Conservation (phyloP, 2,329 filamentous ascomycete genomes). For the Neofusicoccum cordaticola region DNA sequence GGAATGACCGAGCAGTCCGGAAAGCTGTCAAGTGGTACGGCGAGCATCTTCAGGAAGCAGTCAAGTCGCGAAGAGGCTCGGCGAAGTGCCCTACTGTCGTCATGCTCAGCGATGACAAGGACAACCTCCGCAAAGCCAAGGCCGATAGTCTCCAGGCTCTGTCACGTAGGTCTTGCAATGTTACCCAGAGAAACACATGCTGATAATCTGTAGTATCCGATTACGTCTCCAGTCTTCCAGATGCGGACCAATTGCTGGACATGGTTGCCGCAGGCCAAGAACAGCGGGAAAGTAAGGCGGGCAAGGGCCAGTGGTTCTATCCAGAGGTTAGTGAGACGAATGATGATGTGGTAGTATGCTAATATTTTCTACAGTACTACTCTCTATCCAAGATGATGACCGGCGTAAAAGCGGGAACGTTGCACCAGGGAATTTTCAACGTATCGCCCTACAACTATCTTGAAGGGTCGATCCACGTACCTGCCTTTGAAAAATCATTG, state of each 20-base stretch:
- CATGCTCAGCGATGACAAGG: conserved; percentile 90
- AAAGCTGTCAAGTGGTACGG: conserved; percentile 86
- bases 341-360: neutral
- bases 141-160: conserved; percentile 68
- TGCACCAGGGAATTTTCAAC: conserved; percentile 94
- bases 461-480: conserved; percentile 85
- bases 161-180: conserved; percentile 41
- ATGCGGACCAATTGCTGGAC: conserved; percentile 81
- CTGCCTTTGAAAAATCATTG: conserved; percentile 84
- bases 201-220: conserved; percentile 48
- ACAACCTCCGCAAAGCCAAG: conserved; percentile 79
- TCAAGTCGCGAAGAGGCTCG: conserved; percentile 49
- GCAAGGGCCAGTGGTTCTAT: conserved; percentile 73
- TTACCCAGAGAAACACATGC: neutral
- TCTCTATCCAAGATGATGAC: conserved; percentile 92
- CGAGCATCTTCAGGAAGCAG: conserved; percentile 68
- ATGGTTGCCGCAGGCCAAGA: conserved; percentile 85
- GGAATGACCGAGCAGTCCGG: conserved; percentile 90
- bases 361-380: conserved; percentile 57
- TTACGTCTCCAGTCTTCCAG: conserved; percentile 81
- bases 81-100: conserved; percentile 70
- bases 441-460: conserved; percentile 98
- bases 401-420: conserved; percentile 78
- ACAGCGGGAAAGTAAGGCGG: conserved; percentile 61
- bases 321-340: conserved; percentile 54